A percentile compares a stretch with the other conserved stretches of the same genome.
phyloP scores from a whole-genome alignment of 495 filamentous ascomycete species.

The Melanomma pulvis-pyrius region DNA sequence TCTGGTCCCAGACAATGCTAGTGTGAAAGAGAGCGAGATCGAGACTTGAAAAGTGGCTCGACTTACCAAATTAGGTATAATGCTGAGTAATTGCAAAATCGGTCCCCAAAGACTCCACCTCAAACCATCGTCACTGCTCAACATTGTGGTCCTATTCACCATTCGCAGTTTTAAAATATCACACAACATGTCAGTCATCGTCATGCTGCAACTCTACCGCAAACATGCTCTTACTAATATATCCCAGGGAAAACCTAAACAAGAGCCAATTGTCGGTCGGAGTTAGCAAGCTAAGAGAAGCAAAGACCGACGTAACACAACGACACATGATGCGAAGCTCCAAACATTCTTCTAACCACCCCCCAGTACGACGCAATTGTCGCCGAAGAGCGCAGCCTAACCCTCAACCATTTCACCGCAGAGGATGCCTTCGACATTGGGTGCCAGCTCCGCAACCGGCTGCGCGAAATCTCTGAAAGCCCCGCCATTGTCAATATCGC shows the following conservation, averaged over 20 bases:
- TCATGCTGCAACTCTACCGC: not conserved
- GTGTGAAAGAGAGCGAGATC: too few relatives aligned
- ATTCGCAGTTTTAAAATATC: not conserved
- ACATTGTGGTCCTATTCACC: not conserved
- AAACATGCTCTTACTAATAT: not conserved
- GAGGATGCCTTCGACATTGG: constrained; percentile 68
- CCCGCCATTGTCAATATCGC: constrained; percentile 68
- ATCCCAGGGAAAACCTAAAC: not conserved
- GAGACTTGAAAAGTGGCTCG: not conserved
- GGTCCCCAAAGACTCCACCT: not conserved
- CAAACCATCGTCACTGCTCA: not conserved
- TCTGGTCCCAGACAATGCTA: too few relatives aligned
- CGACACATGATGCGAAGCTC: not conserved
- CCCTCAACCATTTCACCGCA: constrained; percentile 64
- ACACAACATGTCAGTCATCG: not conserved
- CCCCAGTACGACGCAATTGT: constrained; percentile 50
- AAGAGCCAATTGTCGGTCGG: not conserved
- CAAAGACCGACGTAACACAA: not conserved
- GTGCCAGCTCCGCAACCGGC: constrained; percentile 59
- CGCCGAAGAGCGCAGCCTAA: constrained; percentile 54
- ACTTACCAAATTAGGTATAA: not conserved
- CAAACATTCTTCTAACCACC: not conserved
- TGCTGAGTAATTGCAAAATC: constrained; percentile 1
- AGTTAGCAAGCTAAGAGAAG: too few relatives aligned
- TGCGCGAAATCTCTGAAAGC: constrained; percentile 56